Evolutionary conservation across 2,329 filamentous ascomycete genomes (phyloP).

Genomic region (Gremmenia infestans): DNA sequence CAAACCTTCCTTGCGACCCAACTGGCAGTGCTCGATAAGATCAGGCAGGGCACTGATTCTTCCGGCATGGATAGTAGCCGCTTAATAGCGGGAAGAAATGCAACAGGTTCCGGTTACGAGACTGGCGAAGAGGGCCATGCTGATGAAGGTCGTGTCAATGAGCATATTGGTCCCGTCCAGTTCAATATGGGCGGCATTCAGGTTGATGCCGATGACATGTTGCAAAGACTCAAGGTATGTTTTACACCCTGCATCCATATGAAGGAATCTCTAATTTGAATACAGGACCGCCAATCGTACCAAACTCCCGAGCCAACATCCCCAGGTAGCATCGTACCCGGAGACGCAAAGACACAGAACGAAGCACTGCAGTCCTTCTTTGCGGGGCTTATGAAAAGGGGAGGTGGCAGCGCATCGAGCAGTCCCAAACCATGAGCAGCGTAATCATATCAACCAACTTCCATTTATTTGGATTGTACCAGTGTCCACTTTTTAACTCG

Average conservation of each 20-base stretch:
- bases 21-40: slow-evolving; percentile 66
- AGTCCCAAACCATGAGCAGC: slow-evolving; percentile 28
- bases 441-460: not conserved
- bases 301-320: slow-evolving; percentile 30
- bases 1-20: slow-evolving; percentile 76
- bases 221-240: slow-evolving; percentile 75
- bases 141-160: slow-evolving; percentile 35
- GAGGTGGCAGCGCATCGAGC: slow-evolving; percentile 28
- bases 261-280: not conserved
- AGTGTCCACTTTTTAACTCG: not conserved
- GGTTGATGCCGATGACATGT: slow-evolving; percentile 89
- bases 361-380: slow-evolving; percentile 58
- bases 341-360: slow-evolving; percentile 48
- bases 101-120: slow-evolving; percentile 15
- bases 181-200: slow-evolving; percentile 99
- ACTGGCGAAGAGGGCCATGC: slow-evolving; percentile 17
- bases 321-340: slow-evolving; percentile 23
- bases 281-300: slow-evolving; percentile 32
- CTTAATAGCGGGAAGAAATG: slow-evolving; percentile 19
- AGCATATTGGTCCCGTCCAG: slow-evolving; percentile 89
- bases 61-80: slow-evolving; percentile 27
- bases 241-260: not conserved
- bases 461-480: not conserved
- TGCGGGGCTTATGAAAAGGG: slow-evolving; percentile 51
- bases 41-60: slow-evolving; percentile 51